Percentiles rank a stretch among this genome's conserved stretches.
Evolutionary conservation across 352 stramenopile genomes (phyloP).

Genomic region (Pythium dissimile): DNA sequence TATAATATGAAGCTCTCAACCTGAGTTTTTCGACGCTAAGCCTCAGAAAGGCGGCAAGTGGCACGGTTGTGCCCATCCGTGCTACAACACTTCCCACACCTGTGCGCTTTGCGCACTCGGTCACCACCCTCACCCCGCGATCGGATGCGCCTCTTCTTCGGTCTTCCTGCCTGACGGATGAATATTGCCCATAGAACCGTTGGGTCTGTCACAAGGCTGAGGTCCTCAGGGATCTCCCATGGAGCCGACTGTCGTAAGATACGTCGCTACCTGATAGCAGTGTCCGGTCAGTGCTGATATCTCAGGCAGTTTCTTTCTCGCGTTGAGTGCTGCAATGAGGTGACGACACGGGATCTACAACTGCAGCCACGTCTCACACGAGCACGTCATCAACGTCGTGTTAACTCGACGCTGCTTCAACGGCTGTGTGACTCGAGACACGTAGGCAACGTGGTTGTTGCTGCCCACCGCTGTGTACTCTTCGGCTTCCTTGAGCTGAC

Average conservation of each 20-base stretch:
- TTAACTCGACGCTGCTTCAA: slow-evolving; percentile 8
- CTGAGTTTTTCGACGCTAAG: too few relatives aligned
- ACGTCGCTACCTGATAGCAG: neutral
- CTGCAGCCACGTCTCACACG: neutral
- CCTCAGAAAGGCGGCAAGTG: neutral
- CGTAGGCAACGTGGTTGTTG: slow-evolving; percentile 5
- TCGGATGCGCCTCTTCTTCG: slow-evolving; percentile 20
- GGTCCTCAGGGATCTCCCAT: slow-evolving; percentile 11
- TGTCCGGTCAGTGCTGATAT: neutral
- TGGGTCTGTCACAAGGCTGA: neutral
- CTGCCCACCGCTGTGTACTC: slow-evolving; percentile 3
- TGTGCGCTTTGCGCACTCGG: neutral
- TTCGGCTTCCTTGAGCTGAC: neutral
- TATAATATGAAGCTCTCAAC: too few relatives aligned
- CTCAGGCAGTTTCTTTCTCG: neutral
- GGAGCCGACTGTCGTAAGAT: neutral
- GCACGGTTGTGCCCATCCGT: slow-evolving; percentile 1
- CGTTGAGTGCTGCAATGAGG: neutral
- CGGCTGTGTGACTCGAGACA: neutral
- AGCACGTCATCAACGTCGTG: neutral
- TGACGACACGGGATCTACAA: slow-evolving; percentile 7
- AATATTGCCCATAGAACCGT: neutral
- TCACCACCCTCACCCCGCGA: slow-evolving; percentile 7
- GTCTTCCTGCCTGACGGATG: slow-evolving; percentile 9
- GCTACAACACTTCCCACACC: slow-evolving; percentile 2